phyloP scores from a whole-genome alignment of 306 rosid species.

The Quercus engelmannii region DNA sequence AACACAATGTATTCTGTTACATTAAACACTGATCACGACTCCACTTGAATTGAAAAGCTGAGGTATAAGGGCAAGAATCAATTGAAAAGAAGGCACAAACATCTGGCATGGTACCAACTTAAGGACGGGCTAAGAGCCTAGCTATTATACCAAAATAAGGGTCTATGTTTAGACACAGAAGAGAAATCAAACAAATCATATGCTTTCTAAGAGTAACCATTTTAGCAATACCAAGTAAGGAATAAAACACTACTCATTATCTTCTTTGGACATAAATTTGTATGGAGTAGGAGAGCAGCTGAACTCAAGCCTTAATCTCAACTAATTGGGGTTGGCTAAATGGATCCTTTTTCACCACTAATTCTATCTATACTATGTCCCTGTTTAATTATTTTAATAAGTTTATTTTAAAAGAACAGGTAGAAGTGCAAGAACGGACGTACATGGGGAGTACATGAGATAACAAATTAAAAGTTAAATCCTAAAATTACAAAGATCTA shows the following conservation, averaged over 20 bases:
- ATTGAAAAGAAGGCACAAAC: not conserved
- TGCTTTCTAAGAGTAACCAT: not conserved
- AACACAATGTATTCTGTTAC: not conserved
- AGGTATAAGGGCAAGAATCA: not conserved
- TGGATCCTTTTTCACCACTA: not conserved
- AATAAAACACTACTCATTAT: not conserved
- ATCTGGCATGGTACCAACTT: not conserved
- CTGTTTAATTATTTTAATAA: not conserved
- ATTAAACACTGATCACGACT: not conserved
- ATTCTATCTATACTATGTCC: not conserved
- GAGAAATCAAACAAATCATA: not conserved
- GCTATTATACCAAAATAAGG: not conserved
- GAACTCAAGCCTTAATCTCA: not conserved
- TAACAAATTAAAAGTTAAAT: too few relatives aligned
- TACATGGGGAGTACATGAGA: too few relatives aligned
- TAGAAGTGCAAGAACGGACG: too few relatives aligned
- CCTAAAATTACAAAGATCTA: too few relatives aligned
- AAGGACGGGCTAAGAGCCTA: not conserved
- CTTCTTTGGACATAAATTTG: not conserved
- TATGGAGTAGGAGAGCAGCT: not conserved
- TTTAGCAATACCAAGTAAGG: not conserved
- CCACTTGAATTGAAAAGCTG: not conserved
- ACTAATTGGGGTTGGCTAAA: not conserved
- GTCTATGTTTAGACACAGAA: not conserved
- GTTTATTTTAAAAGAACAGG: too few relatives aligned